These are phyloP conservation scores for Dipteronia dyeriana DNA, from an alignment of 345 rosid species.

Conservation along the genomic window DNA sequence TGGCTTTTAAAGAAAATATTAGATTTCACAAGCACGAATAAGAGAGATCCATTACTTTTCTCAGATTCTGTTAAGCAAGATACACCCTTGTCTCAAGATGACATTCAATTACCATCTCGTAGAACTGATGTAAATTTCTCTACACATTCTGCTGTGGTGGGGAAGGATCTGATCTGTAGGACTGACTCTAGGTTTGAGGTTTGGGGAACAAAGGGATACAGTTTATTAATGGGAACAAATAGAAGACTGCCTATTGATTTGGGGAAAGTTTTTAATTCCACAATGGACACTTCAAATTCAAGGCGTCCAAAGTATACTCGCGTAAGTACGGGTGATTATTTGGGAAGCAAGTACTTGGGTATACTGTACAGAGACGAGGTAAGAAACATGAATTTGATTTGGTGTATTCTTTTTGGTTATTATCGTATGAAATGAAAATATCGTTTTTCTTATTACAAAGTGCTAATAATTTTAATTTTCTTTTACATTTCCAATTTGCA, in stretches of 20 bases:
- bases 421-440: neutral
- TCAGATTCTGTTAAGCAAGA: conserved; percentile 53
- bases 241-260: conserved; percentile 72
- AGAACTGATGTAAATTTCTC: conserved; percentile 93
- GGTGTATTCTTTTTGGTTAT: neutral
- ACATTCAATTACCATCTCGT: conserved; percentile 74
- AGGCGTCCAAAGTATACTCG: conserved; percentile 37
- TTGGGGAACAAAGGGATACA: conserved; percentile 91
- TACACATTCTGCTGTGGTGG: conserved; percentile 69
- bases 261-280: conserved; percentile 57
- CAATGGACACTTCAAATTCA: conserved; percentile 37
- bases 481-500: conserved; percentile 30
- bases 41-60: conserved; percentile 78
- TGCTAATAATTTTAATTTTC: conserved; percentile 4
- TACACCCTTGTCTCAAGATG: conserved; percentile 55
- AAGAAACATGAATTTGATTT: conserved; percentile 16
- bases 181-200: conserved; percentile 90
- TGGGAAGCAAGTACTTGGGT: conserved; percentile 58
- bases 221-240: conserved; percentile 68
- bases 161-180: conserved; percentile 72
- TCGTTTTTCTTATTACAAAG: neutral
- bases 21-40: conserved; percentile 70
- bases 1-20: conserved; percentile 87
- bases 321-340: conserved; percentile 40
- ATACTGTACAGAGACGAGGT: conserved; percentile 79